Evolutionary conservation across 129 eudicot genomes (phyloP), one percentile per base, ranked within the genome.

Genomic region (Gnaphalium uliginosum): DNA sequence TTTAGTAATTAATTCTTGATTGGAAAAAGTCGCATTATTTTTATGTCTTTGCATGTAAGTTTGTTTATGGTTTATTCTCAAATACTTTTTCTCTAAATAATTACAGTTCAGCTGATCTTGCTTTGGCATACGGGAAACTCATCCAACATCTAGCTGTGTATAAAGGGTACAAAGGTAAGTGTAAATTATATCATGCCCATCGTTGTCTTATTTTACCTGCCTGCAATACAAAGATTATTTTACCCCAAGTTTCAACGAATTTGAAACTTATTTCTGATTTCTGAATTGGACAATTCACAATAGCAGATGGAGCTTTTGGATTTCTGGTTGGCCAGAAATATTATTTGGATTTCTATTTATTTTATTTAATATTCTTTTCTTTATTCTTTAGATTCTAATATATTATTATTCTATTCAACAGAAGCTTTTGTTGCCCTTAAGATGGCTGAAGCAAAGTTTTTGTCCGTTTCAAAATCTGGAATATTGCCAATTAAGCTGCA

Each of bases 101-200:
- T 18, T 72, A 74, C 86, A 93, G 99, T 81, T 81, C 86, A 62
- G 96, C 85, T 78, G 96, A 95, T 86, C 85, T 80, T 70, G 94
- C 99, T n/a, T 86, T 95, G 83, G 97, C 97, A 51, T 91, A 92
- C 63, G 87, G 89, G 69, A 95, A 95, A 80, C 97, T 95, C 76
- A 88, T 95, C 86, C 99, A 86, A 76, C 89, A 91, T 84, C 68
- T 95, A 72, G 99, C 99, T 26, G 82, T 86, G 27, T 87, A 78
- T 76, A 95, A 91, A 89, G 99, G 99, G 74, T 91, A 89, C 85
- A 81, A 81, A 87, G 98, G 98, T 93, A 51, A 69, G 88, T n/a
- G 43, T 57, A 58, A 41, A 14, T 59, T 54, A 23, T 43, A 1
- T 11, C 26, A 27, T 70, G 60, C 62, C 48, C 76, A 15, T 22